Conservation (phyloP, 371 early-diverging fungal genomes). For the Rhizopus delemar region DNA sequence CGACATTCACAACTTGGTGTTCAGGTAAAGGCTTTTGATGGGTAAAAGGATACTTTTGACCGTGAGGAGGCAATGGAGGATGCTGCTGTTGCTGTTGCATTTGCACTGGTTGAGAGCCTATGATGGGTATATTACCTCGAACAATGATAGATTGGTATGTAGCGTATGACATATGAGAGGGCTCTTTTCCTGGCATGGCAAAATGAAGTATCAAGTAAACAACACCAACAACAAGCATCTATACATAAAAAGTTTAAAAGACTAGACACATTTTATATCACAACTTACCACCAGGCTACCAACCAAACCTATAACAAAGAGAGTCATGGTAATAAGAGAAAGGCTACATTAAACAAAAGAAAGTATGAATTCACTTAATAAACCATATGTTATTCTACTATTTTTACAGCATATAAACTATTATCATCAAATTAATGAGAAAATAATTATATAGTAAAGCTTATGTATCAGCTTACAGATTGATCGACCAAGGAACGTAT, state of each 20-base stretch:
- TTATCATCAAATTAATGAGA: neutral
- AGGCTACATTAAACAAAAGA: constrained; percentile 14
- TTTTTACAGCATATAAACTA: constrained; percentile 29
- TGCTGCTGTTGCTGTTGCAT: neutral
- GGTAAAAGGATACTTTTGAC: neutral
- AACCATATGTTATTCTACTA: neutral
- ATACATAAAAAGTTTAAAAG: neutral
- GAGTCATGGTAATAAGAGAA: constrained; percentile 17
- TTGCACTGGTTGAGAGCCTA: neutral
- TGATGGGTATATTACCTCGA: neutral
- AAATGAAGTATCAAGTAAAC: constrained; percentile 17
- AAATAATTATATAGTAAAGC: too few relatives aligned
- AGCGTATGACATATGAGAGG: constrained; percentile 22
- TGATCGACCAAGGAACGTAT: constrained; percentile 26
- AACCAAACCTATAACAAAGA: constrained; percentile 8
- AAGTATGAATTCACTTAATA: neutral
- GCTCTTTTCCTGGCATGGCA: constrained; percentile 4
- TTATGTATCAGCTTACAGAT: constrained; percentile 19
- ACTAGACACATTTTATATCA: neutral
- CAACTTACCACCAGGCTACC: constrained; percentile 20
- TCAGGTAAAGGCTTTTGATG: neutral
- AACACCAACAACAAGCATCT: constrained; percentile 21
- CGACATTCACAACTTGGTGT: neutral
- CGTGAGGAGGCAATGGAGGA: neutral
- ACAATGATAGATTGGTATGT: constrained; percentile 13